phyloP scores from a whole-genome alignment of 2,329 filamentous ascomycete genomes.

The Thyridium curvatum region DNA sequence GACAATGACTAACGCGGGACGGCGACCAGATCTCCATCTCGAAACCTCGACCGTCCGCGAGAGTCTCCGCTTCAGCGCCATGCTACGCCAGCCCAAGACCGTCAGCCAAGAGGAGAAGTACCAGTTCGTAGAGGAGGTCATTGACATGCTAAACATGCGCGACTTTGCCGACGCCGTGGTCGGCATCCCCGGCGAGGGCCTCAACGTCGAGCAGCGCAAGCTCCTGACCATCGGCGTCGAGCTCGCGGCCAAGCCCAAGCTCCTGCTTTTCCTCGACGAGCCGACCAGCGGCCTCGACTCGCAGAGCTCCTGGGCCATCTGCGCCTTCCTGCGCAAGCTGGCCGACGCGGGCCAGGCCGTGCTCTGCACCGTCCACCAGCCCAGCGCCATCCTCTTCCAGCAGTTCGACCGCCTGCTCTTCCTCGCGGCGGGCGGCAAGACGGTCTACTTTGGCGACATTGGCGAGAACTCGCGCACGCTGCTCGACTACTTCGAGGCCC shows the following conservation, averaged over 20 bases:
- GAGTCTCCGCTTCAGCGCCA: conserved; percentile 65
- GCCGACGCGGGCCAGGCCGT: conserved; percentile 12
- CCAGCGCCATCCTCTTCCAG: conserved; percentile 11
- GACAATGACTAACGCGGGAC: too few species aligned
- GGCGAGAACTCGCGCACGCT: conserved; percentile 52
- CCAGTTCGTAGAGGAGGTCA: conserved; percentile 61
- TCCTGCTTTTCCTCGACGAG: conserved; percentile 63
- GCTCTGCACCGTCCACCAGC: conserved; percentile 39
- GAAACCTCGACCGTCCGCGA: conserved; percentile 71
- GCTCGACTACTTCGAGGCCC: conserved; percentile 54
- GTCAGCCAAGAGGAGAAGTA: conserved; percentile 65
- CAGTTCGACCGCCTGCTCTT: conserved; percentile 56
- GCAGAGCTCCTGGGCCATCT: too few species aligned
- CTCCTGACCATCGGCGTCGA: conserved; percentile 1
- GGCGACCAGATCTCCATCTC: conserved; percentile 68
- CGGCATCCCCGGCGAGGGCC: conserved; percentile 50
- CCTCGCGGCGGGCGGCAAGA: conserved; percentile 57
- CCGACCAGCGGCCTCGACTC: conserved; percentile 54
- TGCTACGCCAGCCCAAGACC: conserved; percentile 62
- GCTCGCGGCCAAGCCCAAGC: conserved; percentile 44
- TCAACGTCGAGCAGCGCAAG: conserved; percentile 47
- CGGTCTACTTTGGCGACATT: conserved; percentile 64
- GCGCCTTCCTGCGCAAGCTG: too few species aligned
- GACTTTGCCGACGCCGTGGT: conserved; percentile 58
- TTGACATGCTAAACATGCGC: conserved; percentile 55